A percentile compares a stretch with the other conserved stretches of the same genome.
Conservation (phyloP, 2,329 filamentous ascomycete species). For the Trichoderma arundinaceum region DNA sequence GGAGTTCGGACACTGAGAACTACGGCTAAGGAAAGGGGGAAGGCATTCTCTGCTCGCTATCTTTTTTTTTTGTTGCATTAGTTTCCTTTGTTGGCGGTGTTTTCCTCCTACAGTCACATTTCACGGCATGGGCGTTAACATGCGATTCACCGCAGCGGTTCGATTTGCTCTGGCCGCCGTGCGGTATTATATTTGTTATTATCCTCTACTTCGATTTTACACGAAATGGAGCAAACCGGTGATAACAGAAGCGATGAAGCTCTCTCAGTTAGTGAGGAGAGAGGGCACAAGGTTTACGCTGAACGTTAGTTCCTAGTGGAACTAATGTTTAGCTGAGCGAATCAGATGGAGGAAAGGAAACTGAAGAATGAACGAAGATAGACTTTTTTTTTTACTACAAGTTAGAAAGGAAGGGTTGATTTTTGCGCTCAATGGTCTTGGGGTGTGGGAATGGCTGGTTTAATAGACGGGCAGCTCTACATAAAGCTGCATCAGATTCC, state of each 20-base stretch:
- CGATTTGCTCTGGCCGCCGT: background rate
- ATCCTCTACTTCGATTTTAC: background rate
- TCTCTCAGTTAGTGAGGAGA: background rate
- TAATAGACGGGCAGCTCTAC: constrained; percentile 22
- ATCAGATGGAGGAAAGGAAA: background rate
- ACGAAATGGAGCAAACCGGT: background rate
- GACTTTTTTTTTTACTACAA: constrained; percentile 16
- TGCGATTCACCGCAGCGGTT: constrained; percentile 7
- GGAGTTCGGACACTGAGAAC: constrained; percentile 38
- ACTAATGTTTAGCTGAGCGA: background rate
- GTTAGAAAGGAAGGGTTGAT: constrained; percentile 9
- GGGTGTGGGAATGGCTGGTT: constrained; percentile 10
- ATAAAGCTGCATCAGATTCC: constrained; percentile 10
- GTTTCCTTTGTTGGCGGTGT: constrained; percentile 4
- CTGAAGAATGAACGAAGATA: constrained; percentile 30
- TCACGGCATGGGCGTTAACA: constrained; percentile 16
- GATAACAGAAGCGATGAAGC: background rate
- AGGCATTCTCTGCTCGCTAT: constrained; percentile 21
- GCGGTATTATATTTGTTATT: background rate
- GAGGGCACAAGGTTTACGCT: background rate
- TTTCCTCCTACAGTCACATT: background rate
- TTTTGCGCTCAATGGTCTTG: constrained; percentile 3
- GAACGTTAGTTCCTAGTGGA: background rate
- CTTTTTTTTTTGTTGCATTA: constrained; percentile 22
- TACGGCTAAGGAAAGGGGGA: constrained; percentile 9